Percentiles rank a stretch among this genome's conserved stretches.
These are phyloP conservation scores for Tremellales sp. DNA, from an alignment of 1,284 basidiomycete species.

Conservation along the genomic window DNA sequence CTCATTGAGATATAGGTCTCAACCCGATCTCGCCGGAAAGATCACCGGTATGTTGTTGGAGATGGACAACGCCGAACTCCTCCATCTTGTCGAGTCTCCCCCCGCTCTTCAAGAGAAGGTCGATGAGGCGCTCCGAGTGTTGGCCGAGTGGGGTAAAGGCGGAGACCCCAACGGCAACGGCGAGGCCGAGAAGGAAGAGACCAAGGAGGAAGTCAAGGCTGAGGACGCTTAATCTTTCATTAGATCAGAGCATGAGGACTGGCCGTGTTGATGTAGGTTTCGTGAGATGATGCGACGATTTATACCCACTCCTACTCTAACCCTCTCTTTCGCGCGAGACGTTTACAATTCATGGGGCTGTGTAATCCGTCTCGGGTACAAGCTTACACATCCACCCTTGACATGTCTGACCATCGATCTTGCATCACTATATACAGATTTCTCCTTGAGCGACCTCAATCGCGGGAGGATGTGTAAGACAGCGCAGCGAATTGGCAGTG, in stretches of 20 bases:
- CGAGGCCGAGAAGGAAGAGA: slow-evolving; percentile 20
- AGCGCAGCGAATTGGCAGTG: too few species aligned
- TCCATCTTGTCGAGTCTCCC: slow-evolving; percentile 74
- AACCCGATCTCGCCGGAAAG: slow-evolving; percentile 88
- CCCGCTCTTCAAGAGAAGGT: slow-evolving; percentile 84
- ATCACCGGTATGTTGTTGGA: slow-evolving; percentile 96
- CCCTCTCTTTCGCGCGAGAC: too few species aligned
- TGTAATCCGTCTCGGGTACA: too few species aligned
- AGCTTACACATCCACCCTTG: too few species aligned
- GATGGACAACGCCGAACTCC: slow-evolving; percentile 90
- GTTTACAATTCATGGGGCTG: too few species aligned
- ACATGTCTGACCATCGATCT: too few species aligned
- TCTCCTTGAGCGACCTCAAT: too few species aligned
- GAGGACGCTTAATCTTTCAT: slow-evolving; percentile 10
- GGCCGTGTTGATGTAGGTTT: too few species aligned
- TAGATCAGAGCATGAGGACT: background rate
- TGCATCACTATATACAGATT: too few species aligned
- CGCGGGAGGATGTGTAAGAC: too few species aligned
- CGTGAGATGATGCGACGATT: too few species aligned
- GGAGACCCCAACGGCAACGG: slow-evolving; percentile 17
- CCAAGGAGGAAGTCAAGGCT: slow-evolving; percentile 29
- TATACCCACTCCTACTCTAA: too few species aligned
- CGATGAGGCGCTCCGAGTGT: slow-evolving; percentile 64
- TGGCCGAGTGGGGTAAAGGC: slow-evolving; percentile 48
- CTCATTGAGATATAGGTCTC: slow-evolving; percentile 34